Evolutionary conservation across 2,329 filamentous ascomycete genomes (phyloP).

Genomic region (Alternaria arborescens): DNA sequence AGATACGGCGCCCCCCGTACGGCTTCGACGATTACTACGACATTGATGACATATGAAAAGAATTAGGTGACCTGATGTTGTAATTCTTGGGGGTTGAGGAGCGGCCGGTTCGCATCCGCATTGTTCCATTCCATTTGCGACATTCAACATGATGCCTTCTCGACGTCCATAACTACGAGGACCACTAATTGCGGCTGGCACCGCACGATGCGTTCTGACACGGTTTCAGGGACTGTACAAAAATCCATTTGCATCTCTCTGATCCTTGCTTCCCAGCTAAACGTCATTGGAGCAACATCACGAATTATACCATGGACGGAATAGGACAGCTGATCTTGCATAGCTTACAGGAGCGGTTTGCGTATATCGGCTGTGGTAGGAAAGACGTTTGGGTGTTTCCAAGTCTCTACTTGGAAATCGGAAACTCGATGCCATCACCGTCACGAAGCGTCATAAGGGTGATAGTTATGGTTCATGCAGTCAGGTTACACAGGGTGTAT

Average conservation of each 20-base stretch:
- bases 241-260: neutral
- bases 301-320: neutral
- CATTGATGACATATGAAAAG: constrained; percentile 21
- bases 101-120: neutral
- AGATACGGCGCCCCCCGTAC: constrained; percentile 18
- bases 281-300: neutral
- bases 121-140: neutral
- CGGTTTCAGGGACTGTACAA: neutral
- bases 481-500: neutral
- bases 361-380: neutral
- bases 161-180: neutral
- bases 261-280: neutral
- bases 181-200: neutral
- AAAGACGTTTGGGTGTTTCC: neutral
- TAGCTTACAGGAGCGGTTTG: neutral
- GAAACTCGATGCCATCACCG: neutral
- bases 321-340: neutral
- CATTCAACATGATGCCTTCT: neutral
- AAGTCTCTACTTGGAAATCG: neutral
- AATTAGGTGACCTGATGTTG: neutral
- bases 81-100: neutral
- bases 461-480: neutral
- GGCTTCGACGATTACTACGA: constrained; percentile 23
- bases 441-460: neutral
- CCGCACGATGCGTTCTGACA: neutral